These are phyloP conservation scores for Capsicum pubescens DNA, from an alignment of 257 asterid genomes.

Conservation along the genomic window DNA sequence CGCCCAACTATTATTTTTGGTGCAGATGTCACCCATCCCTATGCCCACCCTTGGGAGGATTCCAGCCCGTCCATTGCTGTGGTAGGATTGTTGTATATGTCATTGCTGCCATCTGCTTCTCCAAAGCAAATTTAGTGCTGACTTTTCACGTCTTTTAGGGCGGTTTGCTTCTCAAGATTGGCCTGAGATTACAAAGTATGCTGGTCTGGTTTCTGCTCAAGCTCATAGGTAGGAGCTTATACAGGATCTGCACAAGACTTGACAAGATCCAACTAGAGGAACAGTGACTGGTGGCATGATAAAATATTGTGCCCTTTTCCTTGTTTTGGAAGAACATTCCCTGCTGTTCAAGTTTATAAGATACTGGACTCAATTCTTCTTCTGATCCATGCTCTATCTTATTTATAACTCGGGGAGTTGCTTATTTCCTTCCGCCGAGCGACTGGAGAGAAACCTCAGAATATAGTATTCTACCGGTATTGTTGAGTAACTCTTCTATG, in stretches of 20 bases:
- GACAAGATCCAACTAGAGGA: slow-evolving; percentile 87
- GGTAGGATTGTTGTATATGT: slow-evolving; percentile 44
- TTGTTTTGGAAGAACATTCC: background rate
- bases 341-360: background rate
- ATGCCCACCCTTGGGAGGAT: slow-evolving; percentile 88
- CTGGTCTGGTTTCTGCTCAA: slow-evolving; percentile 96
- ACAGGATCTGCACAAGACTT: slow-evolving; percentile 79
- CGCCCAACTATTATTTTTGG: slow-evolving; percentile 96
- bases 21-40: slow-evolving; percentile 97
- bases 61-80: slow-evolving; percentile 99
- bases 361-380: background rate
- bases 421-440: slow-evolving; percentile 90
- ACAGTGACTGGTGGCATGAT: slow-evolving; percentile 95
- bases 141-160: slow-evolving; percentile 60
- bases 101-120: background rate
- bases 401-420: slow-evolving; percentile 62
- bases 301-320: slow-evolving; percentile 51
- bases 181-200: slow-evolving; percentile 96
- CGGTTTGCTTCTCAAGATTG: slow-evolving; percentile 98
- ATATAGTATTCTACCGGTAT: slow-evolving; percentile 89
- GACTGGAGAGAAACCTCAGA: slow-evolving; percentile 83
- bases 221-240: slow-evolving; percentile 96
- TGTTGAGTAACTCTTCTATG: background rate
- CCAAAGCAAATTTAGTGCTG: background rate
- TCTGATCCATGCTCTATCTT: background rate